Evolutionary conservation across 2,329 filamentous ascomycete genomes (phyloP), one percentile per base, ranked within the genome.

Genomic region (Cladosporium sp.): DNA sequence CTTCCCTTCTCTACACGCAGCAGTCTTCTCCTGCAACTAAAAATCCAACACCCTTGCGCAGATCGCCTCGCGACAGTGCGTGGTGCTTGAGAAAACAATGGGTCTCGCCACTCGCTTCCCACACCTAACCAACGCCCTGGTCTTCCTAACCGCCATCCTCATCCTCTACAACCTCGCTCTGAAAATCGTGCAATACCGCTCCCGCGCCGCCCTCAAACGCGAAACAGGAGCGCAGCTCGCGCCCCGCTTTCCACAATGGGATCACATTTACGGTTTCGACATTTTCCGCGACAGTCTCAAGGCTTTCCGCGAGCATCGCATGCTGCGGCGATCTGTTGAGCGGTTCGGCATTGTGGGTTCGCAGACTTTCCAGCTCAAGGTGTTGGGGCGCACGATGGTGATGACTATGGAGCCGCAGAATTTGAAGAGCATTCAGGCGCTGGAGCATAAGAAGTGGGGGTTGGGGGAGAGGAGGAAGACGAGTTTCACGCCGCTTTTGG

Each of bases 261-360:
- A 83, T 55, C 76, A 72, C 0, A 57, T 83, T 49, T 64, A 82
- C 3, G 80, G 79, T 2, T 57, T 76, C 20, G 77, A 80, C 59
- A 61, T 74, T 33, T 67, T 80, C 51, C 56, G 66, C 32, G 55
- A 64, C 20, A 71, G 72, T 51, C 49, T 71, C 16, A 60, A 62
- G 11, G 68, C 72, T 3, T 52, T 69, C 48, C 70, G 68, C 15
- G 55, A 59, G 7, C 59, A 70, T 51, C 62, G 43, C 2, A 54
- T 76, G 8, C 61, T 75, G 12, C 59, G 69, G 18, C 52, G 62
- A 18, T 62, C 62, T 36, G 47, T 61, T 11, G 25, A 62, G 0
- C 61, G 71, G 4, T 74, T 66, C 39, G 50, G 58, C 25, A 58
- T 62, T 27, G 52, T 56, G 20, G 59, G 61, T 16, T 59, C 53